Evolutionary conservation across 805 yeast species (phyloP).

Genomic region (Suhomyces sp.): DNA sequence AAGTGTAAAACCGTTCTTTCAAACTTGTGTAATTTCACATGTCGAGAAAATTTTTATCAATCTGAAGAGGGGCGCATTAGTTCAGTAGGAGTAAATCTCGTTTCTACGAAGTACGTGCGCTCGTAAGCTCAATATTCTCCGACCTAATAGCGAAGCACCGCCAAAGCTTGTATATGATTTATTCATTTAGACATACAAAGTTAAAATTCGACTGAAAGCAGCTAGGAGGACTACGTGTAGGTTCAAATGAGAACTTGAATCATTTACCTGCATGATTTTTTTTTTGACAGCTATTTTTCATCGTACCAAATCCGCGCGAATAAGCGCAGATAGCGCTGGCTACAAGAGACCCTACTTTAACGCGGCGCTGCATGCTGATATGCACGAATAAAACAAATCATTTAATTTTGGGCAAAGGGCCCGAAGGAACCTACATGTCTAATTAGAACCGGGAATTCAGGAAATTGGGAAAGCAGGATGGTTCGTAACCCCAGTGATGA

Average conservation of each 20-base stretch:
- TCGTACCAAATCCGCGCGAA: not conserved
- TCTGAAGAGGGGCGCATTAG: not conserved
- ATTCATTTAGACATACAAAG: too few species aligned
- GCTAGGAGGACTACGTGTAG: too few species aligned
- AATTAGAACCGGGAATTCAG: too few species aligned
- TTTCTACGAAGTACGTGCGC: not conserved
- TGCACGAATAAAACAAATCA: not conserved
- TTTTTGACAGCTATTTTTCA: not conserved
- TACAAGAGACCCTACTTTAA: not conserved
- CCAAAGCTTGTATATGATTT: not conserved
- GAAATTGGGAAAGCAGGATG: not conserved
- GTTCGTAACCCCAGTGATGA: not conserved
- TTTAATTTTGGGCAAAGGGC: not conserved
- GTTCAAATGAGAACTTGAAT: too few species aligned
- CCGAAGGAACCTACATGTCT: not conserved
- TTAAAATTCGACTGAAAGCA: too few species aligned
- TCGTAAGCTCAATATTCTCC: not conserved
- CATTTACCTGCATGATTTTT: not conserved
- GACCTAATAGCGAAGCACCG: not conserved
- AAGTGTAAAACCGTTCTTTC: not conserved
- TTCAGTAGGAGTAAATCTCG: too few species aligned
- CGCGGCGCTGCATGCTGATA: not conserved
- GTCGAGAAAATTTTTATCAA: not conserved
- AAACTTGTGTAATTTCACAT: not conserved
- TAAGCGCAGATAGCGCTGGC: not conserved